A percentile compares a stretch with the other conserved stretches of the same genome.
Conservation (phyloP, 2,329 filamentous ascomycete genomes). For the Truncatella angustata region DNA sequence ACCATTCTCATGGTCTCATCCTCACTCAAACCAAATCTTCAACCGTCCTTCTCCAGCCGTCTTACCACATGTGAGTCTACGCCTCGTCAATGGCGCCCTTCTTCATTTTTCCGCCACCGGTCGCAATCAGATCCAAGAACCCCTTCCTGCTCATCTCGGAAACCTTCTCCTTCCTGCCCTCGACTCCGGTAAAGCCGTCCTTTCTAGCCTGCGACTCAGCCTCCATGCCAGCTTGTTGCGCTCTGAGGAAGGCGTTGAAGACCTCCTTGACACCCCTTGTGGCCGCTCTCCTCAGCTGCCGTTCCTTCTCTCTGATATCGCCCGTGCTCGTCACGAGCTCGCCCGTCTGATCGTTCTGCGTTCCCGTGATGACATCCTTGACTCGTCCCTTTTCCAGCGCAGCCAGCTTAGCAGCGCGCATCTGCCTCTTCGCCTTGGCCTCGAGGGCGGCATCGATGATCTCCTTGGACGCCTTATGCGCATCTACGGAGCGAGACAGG, state of each 20-base stretch:
- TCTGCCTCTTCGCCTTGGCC: slow-evolving; percentile 72
- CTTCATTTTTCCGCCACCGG: slow-evolving; percentile 58
- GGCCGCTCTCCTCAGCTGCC: slow-evolving; percentile 78
- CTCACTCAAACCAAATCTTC: too few species aligned
- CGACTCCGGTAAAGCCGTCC: slow-evolving; percentile 74
- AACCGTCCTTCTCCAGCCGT: too few species aligned
- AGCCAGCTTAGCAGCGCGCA: slow-evolving; percentile 76
- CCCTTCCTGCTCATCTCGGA: slow-evolving; percentile 97
- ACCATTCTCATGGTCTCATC: too few species aligned
- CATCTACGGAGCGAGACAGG: slow-evolving; percentile 77
- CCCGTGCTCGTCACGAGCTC: slow-evolving; percentile 46
- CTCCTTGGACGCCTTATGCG: slow-evolving; percentile 69
- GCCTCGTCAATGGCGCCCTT: slow-evolving; percentile 59
- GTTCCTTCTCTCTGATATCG: slow-evolving; percentile 69
- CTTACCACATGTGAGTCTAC: background rate
- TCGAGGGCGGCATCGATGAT: slow-evolving; percentile 77
- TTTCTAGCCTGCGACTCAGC: slow-evolving; percentile 68
- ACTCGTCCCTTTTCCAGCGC: slow-evolving; percentile 85
- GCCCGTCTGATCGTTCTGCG: slow-evolving; percentile 51
- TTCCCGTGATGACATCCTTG: slow-evolving; percentile 73
- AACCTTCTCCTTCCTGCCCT: slow-evolving; percentile 79
- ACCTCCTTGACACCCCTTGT: slow-evolving; percentile 93
- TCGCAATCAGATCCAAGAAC: slow-evolving; percentile 85
- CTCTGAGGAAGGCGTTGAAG: slow-evolving; percentile 91
- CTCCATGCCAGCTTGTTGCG: slow-evolving; percentile 84